Evolutionary conservation across 2,329 filamentous ascomycete genomes (phyloP).

Genomic region (Waltergamsia citrina): DNA sequence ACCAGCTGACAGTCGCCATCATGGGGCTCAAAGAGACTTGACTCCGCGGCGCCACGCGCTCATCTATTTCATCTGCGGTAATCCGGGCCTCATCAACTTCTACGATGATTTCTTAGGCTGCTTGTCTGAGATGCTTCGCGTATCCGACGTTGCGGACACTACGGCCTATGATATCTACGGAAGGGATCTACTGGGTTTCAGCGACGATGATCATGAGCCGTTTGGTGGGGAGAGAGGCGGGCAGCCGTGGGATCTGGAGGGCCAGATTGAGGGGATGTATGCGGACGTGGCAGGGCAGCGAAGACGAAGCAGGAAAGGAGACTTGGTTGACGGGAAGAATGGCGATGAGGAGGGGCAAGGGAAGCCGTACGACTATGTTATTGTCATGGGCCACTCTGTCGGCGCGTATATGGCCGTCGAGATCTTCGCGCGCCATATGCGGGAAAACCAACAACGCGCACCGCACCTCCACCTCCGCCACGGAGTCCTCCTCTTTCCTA

Average conservation of each 20-base stretch:
- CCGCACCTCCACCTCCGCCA: constrained; percentile 32
- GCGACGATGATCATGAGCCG: constrained; percentile 39
- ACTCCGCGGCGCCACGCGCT: constrained; percentile 34
- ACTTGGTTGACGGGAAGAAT: no score
- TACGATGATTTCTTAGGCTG: constrained; percentile 57
- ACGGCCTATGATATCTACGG: constrained; percentile 45
- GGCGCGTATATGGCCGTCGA: constrained; percentile 65
- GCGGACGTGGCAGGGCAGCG: constrained; percentile 19
- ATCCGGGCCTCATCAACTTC: constrained; percentile 67
- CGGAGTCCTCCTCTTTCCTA: constrained; percentile 64
- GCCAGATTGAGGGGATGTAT: constrained; percentile 39
- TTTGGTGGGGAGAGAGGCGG: constrained; percentile 17
- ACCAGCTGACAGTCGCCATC: not conserved
- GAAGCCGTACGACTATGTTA: constrained; percentile 42
- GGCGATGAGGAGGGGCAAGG: constrained; percentile 16
- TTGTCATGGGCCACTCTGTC: constrained; percentile 67
- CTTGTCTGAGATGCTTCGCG: constrained; percentile 38
- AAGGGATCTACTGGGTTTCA: constrained; percentile 49
- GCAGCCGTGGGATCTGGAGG: constrained; percentile 30
- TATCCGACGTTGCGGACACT: constrained; percentile 17
- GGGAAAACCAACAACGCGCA: constrained; percentile 18
- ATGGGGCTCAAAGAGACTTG: no score
- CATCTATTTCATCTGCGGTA: constrained; percentile 67
- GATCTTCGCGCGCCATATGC: constrained; percentile 48
- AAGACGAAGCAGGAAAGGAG: no score